Base-by-base conservation (phyloP, 1,284 basidiomycete species). In the Trichosporon inkin region DNA sequence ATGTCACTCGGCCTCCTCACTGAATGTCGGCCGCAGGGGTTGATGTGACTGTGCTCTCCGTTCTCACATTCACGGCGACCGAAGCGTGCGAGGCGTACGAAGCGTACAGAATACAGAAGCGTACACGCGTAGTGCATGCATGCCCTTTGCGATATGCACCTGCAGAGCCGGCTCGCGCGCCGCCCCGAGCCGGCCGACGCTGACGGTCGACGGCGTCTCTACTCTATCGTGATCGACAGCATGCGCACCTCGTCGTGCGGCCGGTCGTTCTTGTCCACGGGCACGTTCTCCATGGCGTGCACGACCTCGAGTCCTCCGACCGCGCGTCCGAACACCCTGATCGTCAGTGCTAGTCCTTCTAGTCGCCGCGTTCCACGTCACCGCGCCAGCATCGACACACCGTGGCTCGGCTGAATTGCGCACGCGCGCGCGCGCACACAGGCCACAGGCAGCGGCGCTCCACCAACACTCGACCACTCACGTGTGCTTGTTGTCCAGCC, bases 181-280 rank as follows among this genome's bases (percentile, higher is more conserved):
- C n/a, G n/a, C n/a, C n/a, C n/a, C n/a, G n/a, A n/a, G n/a, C n/a
- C n/a, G n/a, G n/a, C n/a, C n/a, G n/a, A n/a, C n/a, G n/a, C n/a
- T n/a, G n/a, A n/a, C n/a, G n/a, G 28, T 32, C 28, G 4, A 36
- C 20, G 24, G 34, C 20, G n/a, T 34, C 19, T 28, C 60, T 61
- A 64, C 44, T 58, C 60, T 16, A 64, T 49, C 17, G 64, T 66
- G 53, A 66, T 61, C 2, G 57, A 60, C 59, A 62, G 58, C 68
- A 94, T 93, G 76, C 89, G 90, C 77, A 95, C 90, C 71, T 93
- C 91, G 69, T 93, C 91, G 65, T 84, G 89, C 24, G 92, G 92
- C 74, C 89, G 90, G 73, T 95, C 90, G 55, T 82, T 78, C 79
- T 93, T 92, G 56, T 79, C 77, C 40, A 85, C 85, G 76, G 87